phyloP scores from a whole-genome alignment of 1,284 basidiomycete genomes.

The Tranzscheliella williamsii region DNA sequence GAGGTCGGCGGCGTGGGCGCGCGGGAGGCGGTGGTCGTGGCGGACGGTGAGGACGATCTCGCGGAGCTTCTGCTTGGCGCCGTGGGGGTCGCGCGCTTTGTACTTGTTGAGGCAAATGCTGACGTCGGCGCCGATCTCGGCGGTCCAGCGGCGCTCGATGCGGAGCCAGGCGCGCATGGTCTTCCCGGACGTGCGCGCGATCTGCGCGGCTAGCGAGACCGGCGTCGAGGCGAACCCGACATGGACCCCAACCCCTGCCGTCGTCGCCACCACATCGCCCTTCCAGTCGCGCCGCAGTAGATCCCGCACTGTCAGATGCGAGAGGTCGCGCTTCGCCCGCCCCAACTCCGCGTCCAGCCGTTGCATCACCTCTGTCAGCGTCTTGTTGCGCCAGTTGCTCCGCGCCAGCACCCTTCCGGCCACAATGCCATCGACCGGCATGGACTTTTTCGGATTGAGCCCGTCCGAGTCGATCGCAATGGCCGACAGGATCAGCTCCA shows the following conservation, averaged over 20 bases:
- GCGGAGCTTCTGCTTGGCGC: constrained; percentile 26
- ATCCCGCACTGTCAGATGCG: constrained; percentile 52
- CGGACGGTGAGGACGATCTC: constrained; percentile 46
- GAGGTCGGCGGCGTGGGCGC: constrained; percentile 34
- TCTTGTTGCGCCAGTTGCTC: constrained; percentile 40
- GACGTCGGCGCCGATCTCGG: constrained; percentile 47
- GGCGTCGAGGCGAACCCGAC: constrained; percentile 61
- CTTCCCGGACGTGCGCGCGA: constrained; percentile 44
- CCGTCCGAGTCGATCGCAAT: constrained; percentile 56
- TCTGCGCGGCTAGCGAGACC: constrained; percentile 58
- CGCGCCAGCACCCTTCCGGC: constrained; percentile 15
- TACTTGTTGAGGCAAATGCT: constrained; percentile 44
- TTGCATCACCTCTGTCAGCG: constrained; percentile 46
- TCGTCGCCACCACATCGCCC: constrained; percentile 55
- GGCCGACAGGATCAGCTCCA: constrained; percentile 51
- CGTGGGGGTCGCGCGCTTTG: constrained; percentile 18
- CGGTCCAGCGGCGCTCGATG: constrained; percentile 44
- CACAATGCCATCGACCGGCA: constrained; percentile 17
- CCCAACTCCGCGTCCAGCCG: constrained; percentile 48
- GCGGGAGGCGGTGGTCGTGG: constrained; percentile 29
- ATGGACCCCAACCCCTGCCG: constrained; percentile 47
- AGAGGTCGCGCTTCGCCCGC: constrained; percentile 55
- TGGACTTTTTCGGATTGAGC: constrained; percentile 40
- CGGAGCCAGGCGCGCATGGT: constrained; percentile 55
- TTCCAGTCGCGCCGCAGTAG: constrained; percentile 62